Conservation (phyloP, 2,329 filamentous ascomycete species). For the Fusarium ambrosium region DNA sequence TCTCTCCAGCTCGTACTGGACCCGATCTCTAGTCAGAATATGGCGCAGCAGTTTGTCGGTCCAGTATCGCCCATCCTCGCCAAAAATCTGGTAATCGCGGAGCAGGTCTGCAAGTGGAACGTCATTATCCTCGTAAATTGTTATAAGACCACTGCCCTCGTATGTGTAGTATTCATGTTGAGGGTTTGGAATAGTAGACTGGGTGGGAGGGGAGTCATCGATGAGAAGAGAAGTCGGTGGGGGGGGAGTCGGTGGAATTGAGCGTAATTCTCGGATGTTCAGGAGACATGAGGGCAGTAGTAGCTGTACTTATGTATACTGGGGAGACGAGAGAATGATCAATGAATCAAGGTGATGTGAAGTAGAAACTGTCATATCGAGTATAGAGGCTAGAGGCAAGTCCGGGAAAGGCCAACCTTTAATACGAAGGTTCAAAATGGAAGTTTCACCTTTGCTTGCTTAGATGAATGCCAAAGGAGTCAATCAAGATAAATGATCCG, state of each 20-base stretch:
- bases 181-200: not conserved
- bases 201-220: not conserved
- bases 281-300: not conserved
- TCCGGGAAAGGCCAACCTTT: not conserved
- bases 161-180: not conserved
- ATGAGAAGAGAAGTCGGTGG: too few relatives aligned
- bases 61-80: not conserved
- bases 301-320: not conserved
- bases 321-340: not conserved
- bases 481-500: not conserved
- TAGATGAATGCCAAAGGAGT: not conserved
- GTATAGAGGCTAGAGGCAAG: not conserved
- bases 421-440: not conserved
- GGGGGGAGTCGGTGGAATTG: not conserved
- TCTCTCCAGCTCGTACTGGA: not conserved
- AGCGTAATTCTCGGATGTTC: not conserved
- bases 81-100: not conserved
- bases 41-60: not conserved
- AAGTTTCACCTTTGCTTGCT: not conserved
- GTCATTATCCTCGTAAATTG: not conserved
- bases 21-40: not conserved
- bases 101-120: not conserved
- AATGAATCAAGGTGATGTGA: not conserved
- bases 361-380: not conserved
- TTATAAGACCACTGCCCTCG: not conserved